Conservation (phyloP, 179 eudicot genomes). For the Heliamphora pulchella region DNA sequence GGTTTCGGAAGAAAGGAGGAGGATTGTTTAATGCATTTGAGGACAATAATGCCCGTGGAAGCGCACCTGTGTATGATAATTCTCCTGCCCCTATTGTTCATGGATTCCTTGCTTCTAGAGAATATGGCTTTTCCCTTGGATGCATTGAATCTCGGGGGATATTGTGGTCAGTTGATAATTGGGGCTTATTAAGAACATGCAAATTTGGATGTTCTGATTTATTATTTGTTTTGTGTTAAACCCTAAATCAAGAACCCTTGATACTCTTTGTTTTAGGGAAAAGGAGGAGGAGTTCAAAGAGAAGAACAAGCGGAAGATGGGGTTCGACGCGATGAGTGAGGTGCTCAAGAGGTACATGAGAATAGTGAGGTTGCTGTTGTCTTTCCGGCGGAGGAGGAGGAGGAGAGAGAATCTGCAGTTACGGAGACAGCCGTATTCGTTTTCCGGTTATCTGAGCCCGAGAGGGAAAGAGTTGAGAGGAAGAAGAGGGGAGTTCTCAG, state of each 20-base stretch:
- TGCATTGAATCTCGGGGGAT: conserved; percentile 21
- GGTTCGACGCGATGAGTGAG: conserved; percentile 40
- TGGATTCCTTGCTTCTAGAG: conserved; percentile 17
- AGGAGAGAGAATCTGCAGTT: conserved; percentile 15
- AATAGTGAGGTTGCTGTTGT: conserved; percentile 47
- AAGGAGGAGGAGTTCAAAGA: conserved; percentile 22
- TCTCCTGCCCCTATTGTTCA: conserved; percentile 18
- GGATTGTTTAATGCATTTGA: conserved; percentile 18
- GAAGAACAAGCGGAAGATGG: conserved; percentile 31
- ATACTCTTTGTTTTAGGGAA: too few relatives aligned
- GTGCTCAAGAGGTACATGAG: conserved; percentile 51
- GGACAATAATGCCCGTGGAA: conserved; percentile 19
- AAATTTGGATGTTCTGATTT: too few relatives aligned
- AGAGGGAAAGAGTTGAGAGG: conserved; percentile 22
- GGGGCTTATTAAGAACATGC: conserved; percentile 36
- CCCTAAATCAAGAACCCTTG: too few relatives aligned
- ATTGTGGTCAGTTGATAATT: conserved; percentile 33
- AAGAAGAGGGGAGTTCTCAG: conserved; percentile 48
- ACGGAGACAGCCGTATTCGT: conserved; percentile 36
- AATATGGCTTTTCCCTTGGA: conserved; percentile 18
- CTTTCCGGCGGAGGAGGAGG: conserved; percentile 20
- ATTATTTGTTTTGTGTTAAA: too few relatives aligned
- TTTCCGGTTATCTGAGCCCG: conserved; percentile 40
- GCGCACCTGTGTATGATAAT: too few relatives aligned
- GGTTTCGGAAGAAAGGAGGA: conserved; percentile 42